phyloP scores from a whole-genome alignment of 495 filamentous ascomycete genomes.

The Viridothelium virens region DNA sequence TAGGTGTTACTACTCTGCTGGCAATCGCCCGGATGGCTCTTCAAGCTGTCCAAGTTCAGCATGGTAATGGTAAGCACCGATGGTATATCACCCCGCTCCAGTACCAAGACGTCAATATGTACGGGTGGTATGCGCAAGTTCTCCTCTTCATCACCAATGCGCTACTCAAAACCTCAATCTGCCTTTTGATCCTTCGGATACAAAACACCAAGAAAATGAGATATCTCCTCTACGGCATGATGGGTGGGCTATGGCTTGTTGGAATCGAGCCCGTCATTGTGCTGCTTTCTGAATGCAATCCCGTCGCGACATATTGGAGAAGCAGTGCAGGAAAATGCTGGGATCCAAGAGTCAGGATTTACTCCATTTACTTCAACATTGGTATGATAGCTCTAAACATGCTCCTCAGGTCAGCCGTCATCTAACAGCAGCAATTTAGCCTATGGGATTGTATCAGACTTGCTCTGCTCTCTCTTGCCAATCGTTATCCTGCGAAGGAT shows the following conservation, averaged over 20 bases:
- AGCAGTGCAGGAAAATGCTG: constrained; percentile 17
- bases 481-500: constrained; percentile 28
- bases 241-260: constrained; percentile 21
- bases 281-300: constrained; percentile 1
- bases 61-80: constrained; percentile 28
- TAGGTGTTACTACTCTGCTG: constrained; percentile 14
- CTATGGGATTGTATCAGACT: constrained; percentile 30
- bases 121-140: constrained; percentile 19
- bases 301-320: background rate
- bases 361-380: constrained; percentile 29
- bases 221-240: constrained; percentile 19
- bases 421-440: constrained; percentile 14
- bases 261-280: background rate
- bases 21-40: constrained; percentile 17
- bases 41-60: constrained; percentile 16
- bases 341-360: constrained; percentile 25
- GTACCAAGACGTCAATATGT: constrained; percentile 22
- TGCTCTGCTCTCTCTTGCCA: constrained; percentile 29
- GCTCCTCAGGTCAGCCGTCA: background rate
- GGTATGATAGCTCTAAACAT: constrained; percentile 16
- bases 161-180: constrained; percentile 29
- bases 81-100: constrained; percentile 22
- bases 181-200: constrained; percentile 22
- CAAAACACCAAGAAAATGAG: constrained; percentile 17
- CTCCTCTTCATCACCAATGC: constrained; percentile 27